phyloP scores from a whole-genome alignment of 345 rosid genomes.

The Citrus unshiu region DNA sequence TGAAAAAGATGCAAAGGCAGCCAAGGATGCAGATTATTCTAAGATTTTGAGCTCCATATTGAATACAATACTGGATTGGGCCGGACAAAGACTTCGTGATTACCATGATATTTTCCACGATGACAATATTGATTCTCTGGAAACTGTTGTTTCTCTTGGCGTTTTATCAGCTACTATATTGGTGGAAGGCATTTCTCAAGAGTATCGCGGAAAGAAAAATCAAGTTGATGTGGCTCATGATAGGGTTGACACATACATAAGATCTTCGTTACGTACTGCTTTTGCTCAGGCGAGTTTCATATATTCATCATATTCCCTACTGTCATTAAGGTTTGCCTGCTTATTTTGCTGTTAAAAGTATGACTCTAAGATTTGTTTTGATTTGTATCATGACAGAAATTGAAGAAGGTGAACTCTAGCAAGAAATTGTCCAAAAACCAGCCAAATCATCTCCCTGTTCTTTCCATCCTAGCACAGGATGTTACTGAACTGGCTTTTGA shows the following conservation, averaged over 20 bases:
- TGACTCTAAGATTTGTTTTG: conserved; percentile 16
- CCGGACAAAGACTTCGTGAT: conserved; percentile 73
- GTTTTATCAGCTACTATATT: conserved; percentile 63
- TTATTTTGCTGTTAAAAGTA: conserved; percentile 12
- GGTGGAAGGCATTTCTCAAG: conserved; percentile 61
- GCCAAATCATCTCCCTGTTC: conserved; percentile 62
- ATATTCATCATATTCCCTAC: conserved; percentile 3
- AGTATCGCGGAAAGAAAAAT: conserved; percentile 56
- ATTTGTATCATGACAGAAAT: conserved; percentile 46
- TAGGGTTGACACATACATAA: conserved; percentile 74
- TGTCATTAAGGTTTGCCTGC: neutral
- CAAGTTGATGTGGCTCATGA: conserved; percentile 48
- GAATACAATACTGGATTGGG: conserved; percentile 69
- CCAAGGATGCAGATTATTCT: conserved; percentile 49
- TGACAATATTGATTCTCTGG: conserved; percentile 68
- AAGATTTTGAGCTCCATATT: conserved; percentile 56
- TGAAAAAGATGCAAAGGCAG: conserved; percentile 58
- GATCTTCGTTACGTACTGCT: conserved; percentile 69
- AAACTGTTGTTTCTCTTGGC: conserved; percentile 61
- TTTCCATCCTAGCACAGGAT: conserved; percentile 85
- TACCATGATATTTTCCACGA: conserved; percentile 78
- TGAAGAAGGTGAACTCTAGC: conserved; percentile 63
- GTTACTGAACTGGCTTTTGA: conserved; percentile 69
- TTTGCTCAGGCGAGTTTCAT: conserved; percentile 70
- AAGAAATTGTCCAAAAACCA: conserved; percentile 52